phyloP scores from a whole-genome alignment of 352 stramenopile genomes.

The Stephanocyclus meneghinianus region DNA sequence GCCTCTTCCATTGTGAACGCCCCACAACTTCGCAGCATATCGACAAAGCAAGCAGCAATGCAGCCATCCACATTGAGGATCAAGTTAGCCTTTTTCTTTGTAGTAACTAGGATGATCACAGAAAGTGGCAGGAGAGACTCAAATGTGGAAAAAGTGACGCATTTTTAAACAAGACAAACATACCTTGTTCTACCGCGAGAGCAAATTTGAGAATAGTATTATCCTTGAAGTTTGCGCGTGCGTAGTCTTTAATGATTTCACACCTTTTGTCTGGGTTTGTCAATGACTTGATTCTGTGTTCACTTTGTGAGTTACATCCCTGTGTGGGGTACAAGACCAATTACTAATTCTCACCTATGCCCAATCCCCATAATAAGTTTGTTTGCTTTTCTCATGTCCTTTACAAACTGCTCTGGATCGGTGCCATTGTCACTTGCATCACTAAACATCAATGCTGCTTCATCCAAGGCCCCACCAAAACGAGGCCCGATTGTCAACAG shows the following conservation, averaged over 20 bases:
- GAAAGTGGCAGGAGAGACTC: not conserved
- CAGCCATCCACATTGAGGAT: conserved; percentile 97
- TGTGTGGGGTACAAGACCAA: not conserved
- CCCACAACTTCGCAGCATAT: conserved; percentile 88
- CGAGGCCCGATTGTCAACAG: conserved; percentile 94
- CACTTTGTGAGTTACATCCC: conserved; percentile 89
- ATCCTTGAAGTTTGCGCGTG: conserved; percentile 90
- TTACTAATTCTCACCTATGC: too few species aligned
- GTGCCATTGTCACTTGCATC: conserved; percentile 88
- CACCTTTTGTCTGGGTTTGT: conserved; percentile 95
- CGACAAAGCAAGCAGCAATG: conserved; percentile 95
- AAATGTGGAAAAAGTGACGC: not conserved
- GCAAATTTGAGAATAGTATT: conserved; percentile 94
- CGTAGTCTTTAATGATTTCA: conserved; percentile 95
- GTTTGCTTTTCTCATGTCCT: conserved; percentile 91
- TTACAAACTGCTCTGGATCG: conserved; percentile 89
- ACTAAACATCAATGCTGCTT: conserved; percentile 91
- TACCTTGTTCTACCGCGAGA: conserved; percentile 89
- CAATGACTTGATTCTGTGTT: conserved; percentile 93
- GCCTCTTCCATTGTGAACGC: conserved; percentile 69
- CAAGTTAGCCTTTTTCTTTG: conserved; percentile 95
- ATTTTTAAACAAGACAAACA: not conserved
- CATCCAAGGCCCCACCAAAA: conserved; percentile 94
- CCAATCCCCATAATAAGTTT: conserved; percentile 57
- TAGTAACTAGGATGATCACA: conserved; percentile 84